Evolutionary conservation across 164 flowering plant genomes (phyloP).

Genomic region (Liriodendron chinense): DNA sequence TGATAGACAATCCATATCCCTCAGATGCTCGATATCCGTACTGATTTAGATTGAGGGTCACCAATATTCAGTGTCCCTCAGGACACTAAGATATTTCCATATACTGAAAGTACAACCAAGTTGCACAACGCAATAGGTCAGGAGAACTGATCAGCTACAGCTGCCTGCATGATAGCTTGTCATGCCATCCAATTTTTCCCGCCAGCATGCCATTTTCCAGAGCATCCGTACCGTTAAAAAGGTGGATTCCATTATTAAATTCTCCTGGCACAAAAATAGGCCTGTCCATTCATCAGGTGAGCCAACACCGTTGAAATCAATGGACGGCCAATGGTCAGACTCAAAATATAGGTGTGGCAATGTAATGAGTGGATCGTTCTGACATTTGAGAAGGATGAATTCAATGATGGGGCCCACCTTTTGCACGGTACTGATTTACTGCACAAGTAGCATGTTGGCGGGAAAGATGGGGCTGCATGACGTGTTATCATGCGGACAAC

Average conservation of each 20-base stretch:
- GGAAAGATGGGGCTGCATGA: not conserved
- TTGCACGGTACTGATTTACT: not conserved
- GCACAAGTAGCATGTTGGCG: too few relatives aligned
- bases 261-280: not conserved
- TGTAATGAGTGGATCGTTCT: not conserved
- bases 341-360: too few relatives aligned
- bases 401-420: not conserved
- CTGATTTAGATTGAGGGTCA: not conserved
- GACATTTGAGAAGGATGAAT: not conserved
- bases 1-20: not conserved
- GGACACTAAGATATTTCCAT: not conserved
- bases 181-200: not conserved
- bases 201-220: not conserved
- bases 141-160: not conserved
- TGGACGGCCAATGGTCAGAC: not conserved
- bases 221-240: not conserved
- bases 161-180: not conserved
- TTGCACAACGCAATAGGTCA: not conserved
- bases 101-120: not conserved
- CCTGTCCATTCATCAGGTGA: not conserved
- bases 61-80: not conserved
- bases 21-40: not conserved
- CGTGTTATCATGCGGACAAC: not conserved
- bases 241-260: not conserved
- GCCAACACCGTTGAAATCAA: not conserved